Conservation (phyloP, 805 yeast genomes). For the Yamadazyma insecticola region DNA sequence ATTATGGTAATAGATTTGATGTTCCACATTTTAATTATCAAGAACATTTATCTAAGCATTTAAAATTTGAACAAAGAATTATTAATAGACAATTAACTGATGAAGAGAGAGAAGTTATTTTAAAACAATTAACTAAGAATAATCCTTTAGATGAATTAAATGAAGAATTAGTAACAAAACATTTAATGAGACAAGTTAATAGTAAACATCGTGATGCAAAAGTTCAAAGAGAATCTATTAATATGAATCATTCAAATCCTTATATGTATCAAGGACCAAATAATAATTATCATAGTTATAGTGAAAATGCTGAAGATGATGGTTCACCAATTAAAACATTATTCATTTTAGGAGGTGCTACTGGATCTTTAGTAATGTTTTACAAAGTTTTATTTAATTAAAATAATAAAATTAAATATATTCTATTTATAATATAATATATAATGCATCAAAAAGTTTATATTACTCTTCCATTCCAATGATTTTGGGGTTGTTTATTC, state of each 20-base stretch:
- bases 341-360: slow-evolving; percentile 28
- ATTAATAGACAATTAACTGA: slow-evolving; percentile 27
- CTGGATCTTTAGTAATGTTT: slow-evolving; percentile 22
- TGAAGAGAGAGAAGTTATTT: slow-evolving; percentile 27
- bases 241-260: slow-evolving; percentile 14
- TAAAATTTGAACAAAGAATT: slow-evolving; percentile 43
- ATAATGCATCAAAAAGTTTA: too few relatives aligned
- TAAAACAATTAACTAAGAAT: slow-evolving; percentile 29
- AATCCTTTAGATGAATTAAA: slow-evolving; percentile 20
- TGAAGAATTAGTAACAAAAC: slow-evolving; percentile 40
- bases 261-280: slow-evolving; percentile 33
- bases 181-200: slow-evolving; percentile 35
- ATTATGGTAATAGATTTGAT: slow-evolving; percentile 42
- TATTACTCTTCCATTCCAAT: too few relatives aligned
- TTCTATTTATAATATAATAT: too few relatives aligned
- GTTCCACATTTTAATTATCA: slow-evolving; percentile 62
- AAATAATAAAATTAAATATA: not conserved
- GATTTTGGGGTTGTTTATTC: too few relatives aligned
- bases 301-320: slow-evolving; percentile 12
- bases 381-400: slow-evolving; percentile 16
- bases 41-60: slow-evolving; percentile 48
- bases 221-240: slow-evolving; percentile 5
- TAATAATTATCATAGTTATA: slow-evolving; percentile 7
- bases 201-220: slow-evolving; percentile 8
- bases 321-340: slow-evolving; percentile 17